Evolutionary conservation across 2,329 filamentous ascomycete species (phyloP).

Genomic region (Fusarium coicis): DNA sequence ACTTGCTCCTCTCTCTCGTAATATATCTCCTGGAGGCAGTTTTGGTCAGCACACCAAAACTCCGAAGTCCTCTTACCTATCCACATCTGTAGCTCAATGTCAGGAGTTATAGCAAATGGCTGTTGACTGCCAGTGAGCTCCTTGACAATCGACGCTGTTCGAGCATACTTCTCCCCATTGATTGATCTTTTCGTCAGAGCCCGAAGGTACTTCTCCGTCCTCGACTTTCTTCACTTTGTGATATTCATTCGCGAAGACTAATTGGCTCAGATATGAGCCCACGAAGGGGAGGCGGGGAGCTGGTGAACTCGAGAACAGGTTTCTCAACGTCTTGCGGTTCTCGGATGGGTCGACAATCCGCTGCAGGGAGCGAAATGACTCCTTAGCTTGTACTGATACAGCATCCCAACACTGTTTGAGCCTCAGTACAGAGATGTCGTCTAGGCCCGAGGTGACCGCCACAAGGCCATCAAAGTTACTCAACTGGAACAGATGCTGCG

Average conservation of each 20-base stretch:
- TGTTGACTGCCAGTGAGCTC: too few species aligned
- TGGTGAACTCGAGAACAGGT: not conserved
- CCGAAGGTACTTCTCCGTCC: not conserved
- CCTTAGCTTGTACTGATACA: not conserved
- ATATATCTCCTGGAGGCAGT: not conserved
- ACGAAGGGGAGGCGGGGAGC: too few species aligned
- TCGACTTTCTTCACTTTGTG: not conserved
- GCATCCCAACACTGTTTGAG: not conserved
- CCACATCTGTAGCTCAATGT: too few species aligned
- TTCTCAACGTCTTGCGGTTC: not conserved
- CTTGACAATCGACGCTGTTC: too few species aligned
- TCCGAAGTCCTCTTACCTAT: too few species aligned
- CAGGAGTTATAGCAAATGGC: too few species aligned
- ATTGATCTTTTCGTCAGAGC: too few species aligned
- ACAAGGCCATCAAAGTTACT: not conserved
- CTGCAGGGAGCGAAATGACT: not conserved
- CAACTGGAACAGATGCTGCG: not conserved
- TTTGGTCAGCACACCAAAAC: too few species aligned
- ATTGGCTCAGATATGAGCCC: not conserved
- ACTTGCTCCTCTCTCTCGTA: not conserved
- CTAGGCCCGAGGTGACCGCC: not conserved
- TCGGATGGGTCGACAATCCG: accelerated
- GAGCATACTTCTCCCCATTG: too few species aligned
- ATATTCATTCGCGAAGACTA: not conserved
- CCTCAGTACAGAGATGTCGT: not conserved